phyloP scores from a whole-genome alignment of 768 basidiomycete genomes.

The Coprinopsis sp. region DNA sequence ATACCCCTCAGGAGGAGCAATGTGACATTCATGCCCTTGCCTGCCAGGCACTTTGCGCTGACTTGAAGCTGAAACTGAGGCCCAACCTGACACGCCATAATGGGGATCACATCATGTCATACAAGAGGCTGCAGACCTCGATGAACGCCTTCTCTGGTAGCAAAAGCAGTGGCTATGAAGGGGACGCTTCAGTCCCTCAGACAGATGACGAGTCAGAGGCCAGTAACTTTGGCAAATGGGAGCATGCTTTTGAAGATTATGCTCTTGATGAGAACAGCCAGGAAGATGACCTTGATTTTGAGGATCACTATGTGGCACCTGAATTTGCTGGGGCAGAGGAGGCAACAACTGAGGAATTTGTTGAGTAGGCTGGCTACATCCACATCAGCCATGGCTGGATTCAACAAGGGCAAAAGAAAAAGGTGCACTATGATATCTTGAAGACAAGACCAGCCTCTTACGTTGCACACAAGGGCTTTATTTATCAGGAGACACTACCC shows the following conservation, averaged over 20 bases:
- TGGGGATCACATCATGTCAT: no score
- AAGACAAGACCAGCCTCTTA: not conserved
- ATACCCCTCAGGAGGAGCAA: not conserved
- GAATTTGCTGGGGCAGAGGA: not conserved
- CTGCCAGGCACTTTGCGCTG: not conserved
- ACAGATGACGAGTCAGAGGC: no score
- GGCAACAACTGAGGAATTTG: not conserved
- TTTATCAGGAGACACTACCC: constrained; percentile 5
- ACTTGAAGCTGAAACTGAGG: no score
- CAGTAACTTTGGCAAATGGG: no score
- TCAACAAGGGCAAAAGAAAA: constrained; percentile 8
- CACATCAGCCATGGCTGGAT: constrained; percentile 14
- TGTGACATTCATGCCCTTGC: not conserved
- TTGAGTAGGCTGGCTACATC: not conserved
- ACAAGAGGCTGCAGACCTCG: no score
- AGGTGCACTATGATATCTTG: not conserved
- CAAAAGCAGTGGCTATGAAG: no score
- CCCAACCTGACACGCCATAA: no score
- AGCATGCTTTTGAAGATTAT: no score
- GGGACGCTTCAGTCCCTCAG: no score
- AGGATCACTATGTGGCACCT: not conserved
- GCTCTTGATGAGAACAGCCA: no score
- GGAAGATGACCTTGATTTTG: no score
- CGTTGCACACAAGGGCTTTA: constrained; percentile 8
- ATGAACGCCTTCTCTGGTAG: no score